Evolutionary conservation across 2,329 filamentous ascomycete genomes (phyloP).

Genomic region (Phoma sp.): DNA sequence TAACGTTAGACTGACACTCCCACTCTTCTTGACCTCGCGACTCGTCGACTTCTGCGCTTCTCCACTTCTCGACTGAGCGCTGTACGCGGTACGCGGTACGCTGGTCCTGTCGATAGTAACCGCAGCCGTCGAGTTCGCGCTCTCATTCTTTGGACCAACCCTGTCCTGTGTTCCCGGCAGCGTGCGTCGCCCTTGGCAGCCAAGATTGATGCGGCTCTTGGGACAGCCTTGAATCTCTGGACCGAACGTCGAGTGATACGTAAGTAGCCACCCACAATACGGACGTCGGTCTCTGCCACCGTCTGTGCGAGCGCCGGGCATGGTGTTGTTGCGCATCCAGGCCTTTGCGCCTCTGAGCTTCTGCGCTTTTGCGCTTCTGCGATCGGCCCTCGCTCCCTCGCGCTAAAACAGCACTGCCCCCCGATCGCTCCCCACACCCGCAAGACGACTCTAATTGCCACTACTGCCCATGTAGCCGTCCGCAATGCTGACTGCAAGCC

Average conservation of each 20-base stretch:
- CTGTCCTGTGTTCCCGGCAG: conserved; percentile 25
- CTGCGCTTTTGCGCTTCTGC: conserved; percentile 3
- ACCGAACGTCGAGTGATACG: conserved; percentile 37
- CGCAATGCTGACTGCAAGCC: conserved; percentile 43
- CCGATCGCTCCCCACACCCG: conserved; percentile 30
- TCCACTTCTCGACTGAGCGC: not conserved
- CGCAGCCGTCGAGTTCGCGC: not conserved
- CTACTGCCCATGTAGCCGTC: conserved; percentile 27
- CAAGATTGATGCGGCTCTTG: conserved; percentile 35
- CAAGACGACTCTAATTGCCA: conserved; percentile 24
- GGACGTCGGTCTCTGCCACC: not conserved
- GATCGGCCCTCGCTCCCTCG: conserved; percentile 19
- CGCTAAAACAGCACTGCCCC: conserved; percentile 32
- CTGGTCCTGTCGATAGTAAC: not conserved
- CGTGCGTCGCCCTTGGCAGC: conserved; percentile 32
- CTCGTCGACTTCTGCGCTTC: no score
- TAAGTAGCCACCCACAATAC: conserved; percentile 22
- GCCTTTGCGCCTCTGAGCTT: no score
- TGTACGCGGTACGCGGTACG: not conserved
- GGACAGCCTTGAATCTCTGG: conserved; percentile 25
- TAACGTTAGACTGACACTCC: not conserved
- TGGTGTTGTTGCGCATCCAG: conserved; percentile 7
- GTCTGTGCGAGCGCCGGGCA: conserved; percentile 14
- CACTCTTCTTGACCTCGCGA: not conserved
- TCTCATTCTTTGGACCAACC: conserved; percentile 2